Conservation (phyloP, 768 basidiomycete species). For the Pulveroboletus sp. region DNA sequence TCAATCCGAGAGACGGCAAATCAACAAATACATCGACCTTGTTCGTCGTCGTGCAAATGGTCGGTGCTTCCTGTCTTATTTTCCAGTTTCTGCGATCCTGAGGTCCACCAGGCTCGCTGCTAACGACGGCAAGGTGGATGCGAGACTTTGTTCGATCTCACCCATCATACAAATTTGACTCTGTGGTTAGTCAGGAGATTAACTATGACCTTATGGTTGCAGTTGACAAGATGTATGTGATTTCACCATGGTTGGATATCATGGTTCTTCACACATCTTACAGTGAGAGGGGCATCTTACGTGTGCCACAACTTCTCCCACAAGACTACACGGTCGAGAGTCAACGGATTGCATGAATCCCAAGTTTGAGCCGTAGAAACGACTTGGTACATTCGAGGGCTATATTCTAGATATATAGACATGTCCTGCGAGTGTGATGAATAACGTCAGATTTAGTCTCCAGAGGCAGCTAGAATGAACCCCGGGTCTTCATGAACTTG, state of each 20-base stretch:
- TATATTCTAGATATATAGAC: not conserved
- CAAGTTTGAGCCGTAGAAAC: constrained; percentile 22
- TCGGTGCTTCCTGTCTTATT: constrained; percentile 30
- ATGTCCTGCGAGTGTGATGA: not conserved
- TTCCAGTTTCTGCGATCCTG: constrained; percentile 1
- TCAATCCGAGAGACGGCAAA: constrained; percentile 50
- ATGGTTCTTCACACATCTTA: constrained; percentile 2
- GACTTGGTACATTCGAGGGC: not conserved
- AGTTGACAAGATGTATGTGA: constrained; percentile 84
- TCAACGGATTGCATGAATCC: constrained; percentile 27
- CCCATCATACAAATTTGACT: constrained; percentile 88
- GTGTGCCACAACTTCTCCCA: constrained; percentile 62
- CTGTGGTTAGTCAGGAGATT: constrained; percentile 86
- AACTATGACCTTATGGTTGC: constrained; percentile 91
- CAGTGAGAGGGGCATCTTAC: constrained; percentile 67
- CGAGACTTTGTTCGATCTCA: constrained; percentile 87
- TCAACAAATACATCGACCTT: constrained; percentile 76
- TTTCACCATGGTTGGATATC: not conserved
- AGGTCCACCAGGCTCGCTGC: constrained; percentile 54
- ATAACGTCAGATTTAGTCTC: too few species aligned
- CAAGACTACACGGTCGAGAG: constrained; percentile 40
- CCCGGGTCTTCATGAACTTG: too few species aligned
- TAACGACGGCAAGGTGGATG: constrained; percentile 92
- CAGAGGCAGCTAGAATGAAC: too few species aligned
- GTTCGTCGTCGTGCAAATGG: constrained; percentile 78